Percentiles rank a stretch among this genome's conserved stretches.
These are phyloP conservation scores for Botryotinia convoluta DNA, from an alignment of 2,329 filamentous ascomycete genomes.

Conservation along the genomic window DNA sequence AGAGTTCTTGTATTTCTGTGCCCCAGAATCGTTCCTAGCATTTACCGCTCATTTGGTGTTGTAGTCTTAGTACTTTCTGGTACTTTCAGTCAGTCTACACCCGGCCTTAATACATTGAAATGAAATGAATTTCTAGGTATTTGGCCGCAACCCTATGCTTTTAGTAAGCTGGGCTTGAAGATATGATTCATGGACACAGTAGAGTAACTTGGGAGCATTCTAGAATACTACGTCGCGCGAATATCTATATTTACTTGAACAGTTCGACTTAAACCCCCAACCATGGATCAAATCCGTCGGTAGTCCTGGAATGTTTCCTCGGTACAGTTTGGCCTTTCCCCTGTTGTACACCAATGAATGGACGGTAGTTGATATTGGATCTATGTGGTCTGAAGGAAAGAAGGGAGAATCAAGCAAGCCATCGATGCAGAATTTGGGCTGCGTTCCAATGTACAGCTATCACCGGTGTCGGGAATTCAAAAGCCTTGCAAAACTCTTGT, in stretches of 20 bases:
- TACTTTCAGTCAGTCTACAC: neutral
- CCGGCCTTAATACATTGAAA: neutral
- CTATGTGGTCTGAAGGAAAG: neutral
- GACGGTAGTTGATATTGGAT: neutral
- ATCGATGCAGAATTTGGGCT: neutral
- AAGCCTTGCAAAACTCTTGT: neutral
- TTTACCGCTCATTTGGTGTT: neutral
- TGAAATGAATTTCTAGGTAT: neutral
- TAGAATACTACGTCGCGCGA: neutral
- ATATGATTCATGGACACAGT: neutral
- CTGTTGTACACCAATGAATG: neutral
- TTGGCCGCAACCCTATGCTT: neutral
- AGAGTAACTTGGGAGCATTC: neutral
- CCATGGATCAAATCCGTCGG: neutral
- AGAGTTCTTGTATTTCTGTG: conserved; percentile 1
- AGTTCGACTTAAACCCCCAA: neutral
- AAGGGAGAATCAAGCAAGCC: neutral
- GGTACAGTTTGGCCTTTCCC: neutral
- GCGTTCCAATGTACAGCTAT: neutral
- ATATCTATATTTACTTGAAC: neutral
- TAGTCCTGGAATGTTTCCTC: neutral
- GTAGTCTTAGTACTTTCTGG: neutral
- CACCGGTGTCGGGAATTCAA: neutral
- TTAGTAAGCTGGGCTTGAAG: neutral
- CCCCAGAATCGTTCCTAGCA: neutral